These are phyloP conservation scores for Fistulinella cinereoalba DNA, from an alignment of 1,284 basidiomycete species.

Conservation along the genomic window DNA sequence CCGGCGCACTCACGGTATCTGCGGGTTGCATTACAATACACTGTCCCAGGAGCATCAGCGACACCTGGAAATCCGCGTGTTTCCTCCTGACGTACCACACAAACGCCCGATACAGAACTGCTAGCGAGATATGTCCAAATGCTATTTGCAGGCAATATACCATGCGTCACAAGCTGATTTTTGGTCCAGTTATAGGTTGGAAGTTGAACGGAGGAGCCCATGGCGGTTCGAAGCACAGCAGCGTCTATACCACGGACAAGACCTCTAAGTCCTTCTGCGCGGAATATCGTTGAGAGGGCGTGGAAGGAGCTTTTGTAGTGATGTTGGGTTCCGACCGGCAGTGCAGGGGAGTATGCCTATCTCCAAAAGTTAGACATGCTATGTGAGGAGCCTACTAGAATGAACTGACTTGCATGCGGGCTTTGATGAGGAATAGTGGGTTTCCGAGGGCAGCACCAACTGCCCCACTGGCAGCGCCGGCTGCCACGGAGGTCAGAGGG, in stretches of 20 bases:
- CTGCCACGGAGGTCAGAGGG: slow-evolving; percentile 71
- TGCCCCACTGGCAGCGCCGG: slow-evolving; percentile 86
- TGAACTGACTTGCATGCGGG: slow-evolving; percentile 87
- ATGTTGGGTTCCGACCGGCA: slow-evolving; percentile 95
- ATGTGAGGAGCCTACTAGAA: not conserved
- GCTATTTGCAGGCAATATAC: slow-evolving; percentile 68
- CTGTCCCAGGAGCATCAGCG: slow-evolving; percentile 36
- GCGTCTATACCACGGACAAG: slow-evolving; percentile 90
- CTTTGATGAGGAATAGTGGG: slow-evolving; percentile 95
- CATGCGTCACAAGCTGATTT: slow-evolving; percentile 63
- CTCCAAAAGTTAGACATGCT: no score
- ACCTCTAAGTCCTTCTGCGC: slow-evolving; percentile 75
- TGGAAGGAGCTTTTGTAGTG: slow-evolving; percentile 83
- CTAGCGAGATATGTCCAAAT: slow-evolving; percentile 88
- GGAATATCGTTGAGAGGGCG: slow-evolving; percentile 79
- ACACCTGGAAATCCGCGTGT: not conserved
- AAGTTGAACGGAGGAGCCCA: slow-evolving; percentile 92
- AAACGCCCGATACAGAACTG: slow-evolving; percentile 86
- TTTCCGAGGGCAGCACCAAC: slow-evolving; percentile 92
- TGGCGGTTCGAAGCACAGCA: slow-evolving; percentile 89
- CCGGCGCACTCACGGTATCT: slow-evolving; percentile 63
- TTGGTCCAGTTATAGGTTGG: slow-evolving; percentile 96
- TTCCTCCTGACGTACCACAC: slow-evolving; percentile 67
- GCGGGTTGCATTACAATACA: slow-evolving; percentile 87
- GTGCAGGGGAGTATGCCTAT: slow-evolving; percentile 89